Evolutionary conservation across 768 basidiomycete species (phyloP).

Genomic region (Polyporus arcularius): DNA sequence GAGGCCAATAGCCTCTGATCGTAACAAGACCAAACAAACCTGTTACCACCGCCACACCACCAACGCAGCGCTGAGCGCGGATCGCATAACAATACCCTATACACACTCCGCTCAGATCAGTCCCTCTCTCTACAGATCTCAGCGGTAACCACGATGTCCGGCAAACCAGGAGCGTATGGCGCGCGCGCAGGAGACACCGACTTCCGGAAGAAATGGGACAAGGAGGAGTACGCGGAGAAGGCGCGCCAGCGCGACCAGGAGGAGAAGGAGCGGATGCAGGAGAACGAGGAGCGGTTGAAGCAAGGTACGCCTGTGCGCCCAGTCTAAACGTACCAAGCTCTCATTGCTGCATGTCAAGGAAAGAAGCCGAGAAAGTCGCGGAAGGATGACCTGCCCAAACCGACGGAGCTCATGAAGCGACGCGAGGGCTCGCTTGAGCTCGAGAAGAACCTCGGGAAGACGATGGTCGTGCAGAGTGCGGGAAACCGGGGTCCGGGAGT

Average conservation of each 20-base stretch:
- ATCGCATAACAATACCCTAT: no score
- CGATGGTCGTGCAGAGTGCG: slow-evolving; percentile 87
- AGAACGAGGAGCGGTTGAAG: slow-evolving; percentile 82
- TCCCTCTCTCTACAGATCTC: no score
- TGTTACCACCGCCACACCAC: neutral
- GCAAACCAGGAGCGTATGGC: slow-evolving; percentile 33
- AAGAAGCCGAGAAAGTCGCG: slow-evolving; percentile 75
- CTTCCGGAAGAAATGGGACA: slow-evolving; percentile 92
- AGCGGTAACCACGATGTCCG: slow-evolving; percentile 19
- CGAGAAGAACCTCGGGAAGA: slow-evolving; percentile 94
- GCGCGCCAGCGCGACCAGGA: slow-evolving; percentile 82
- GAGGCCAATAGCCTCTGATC: slow-evolving; percentile 17
- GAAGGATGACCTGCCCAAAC: slow-evolving; percentile 84
- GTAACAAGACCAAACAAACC: slow-evolving; percentile 9
- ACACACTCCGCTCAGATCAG: no score
- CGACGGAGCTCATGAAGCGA: slow-evolving; percentile 90
- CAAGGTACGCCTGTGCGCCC: slow-evolving; percentile 56
- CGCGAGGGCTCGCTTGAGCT: slow-evolving; percentile 84
- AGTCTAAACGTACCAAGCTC: neutral
- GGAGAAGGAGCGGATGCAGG: slow-evolving; percentile 79
- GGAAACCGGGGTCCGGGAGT: slow-evolving; percentile 85
- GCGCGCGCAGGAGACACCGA: slow-evolving; percentile 60
- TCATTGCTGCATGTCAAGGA: slow-evolving; percentile 46
- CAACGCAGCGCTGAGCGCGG: no score
- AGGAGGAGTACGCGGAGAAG: slow-evolving; percentile 84